Evolutionary conservation across 2,329 filamentous ascomycete genomes (phyloP), one percentile per base, ranked within the genome.

Genomic region (Fusarium verticillioides): DNA sequence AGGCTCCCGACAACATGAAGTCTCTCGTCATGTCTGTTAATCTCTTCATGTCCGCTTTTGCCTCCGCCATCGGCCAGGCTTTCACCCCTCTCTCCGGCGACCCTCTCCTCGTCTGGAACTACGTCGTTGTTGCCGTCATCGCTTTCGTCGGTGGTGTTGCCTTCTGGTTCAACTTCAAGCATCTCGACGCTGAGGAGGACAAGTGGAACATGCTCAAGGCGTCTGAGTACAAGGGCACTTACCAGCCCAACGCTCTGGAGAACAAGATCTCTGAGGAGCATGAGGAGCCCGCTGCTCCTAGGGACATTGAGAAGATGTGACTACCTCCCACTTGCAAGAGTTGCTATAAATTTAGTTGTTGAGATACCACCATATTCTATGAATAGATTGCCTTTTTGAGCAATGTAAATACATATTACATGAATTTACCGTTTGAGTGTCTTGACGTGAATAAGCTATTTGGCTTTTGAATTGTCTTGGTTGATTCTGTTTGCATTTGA

Each of bases 1-100:
- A 94, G 82, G 92, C 92, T 0, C 93, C 93, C 32, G 89, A 88
- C 78, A 94, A 94, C 84, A 95, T 95, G 93, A 91, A 92, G 73
- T 93, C 91, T 3, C 86, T 95, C n/a, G 92, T 95, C 76, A 87
- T 88, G 81, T 88, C 89, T 26, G 85, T 94, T 76, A 91, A 91
- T 78, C 86, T 94, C 43, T 91, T 93, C 84, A 94, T 90, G 87
- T 91, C 86, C 36, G 92, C 92, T 64, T 86, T 95, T 74, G 90
- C 90, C 2, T 86, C 90, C 36, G 92, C 92, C 40, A 83, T 95
- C 56, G 91, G 91, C n/a, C 90, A 94, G 83, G 91, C 91, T 2
- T 87, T 93, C 43, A 88, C 89, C 12, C 84, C 88, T 1, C 83
- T 94, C 3, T 87, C 88, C 1, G 85, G 83, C 11, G 91, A 94